Evolutionary conservation across 2,329 filamentous ascomycete genomes (phyloP), one percentile per base, ranked within the genome.

Genomic region (Botrytis tulipae): DNA sequence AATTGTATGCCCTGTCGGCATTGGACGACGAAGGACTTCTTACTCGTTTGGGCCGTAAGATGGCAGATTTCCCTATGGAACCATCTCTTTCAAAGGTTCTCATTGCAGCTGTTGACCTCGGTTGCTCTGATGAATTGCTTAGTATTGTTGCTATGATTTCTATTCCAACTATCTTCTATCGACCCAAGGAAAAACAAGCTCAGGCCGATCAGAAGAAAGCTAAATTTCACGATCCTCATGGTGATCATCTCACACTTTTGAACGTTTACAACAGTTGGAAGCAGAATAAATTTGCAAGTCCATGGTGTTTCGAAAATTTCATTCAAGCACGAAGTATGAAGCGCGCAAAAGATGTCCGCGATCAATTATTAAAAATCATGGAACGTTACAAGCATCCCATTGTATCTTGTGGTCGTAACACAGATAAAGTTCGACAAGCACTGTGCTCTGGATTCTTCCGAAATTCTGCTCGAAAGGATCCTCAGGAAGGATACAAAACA

Each of bases 251-350:
- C 20, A 99, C 96, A 0, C 87, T 98, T 0, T 89, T 99, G 61
- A 99, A 99, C 78, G 95, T 99, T 0, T 99, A 97, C 85, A 97
- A 98, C 80, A 91, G 89, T n/a, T 99, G 96, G 96, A 97, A 97
- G 82, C 87, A 91, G 62, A 92, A 90, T 76, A 91, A 91, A 10
- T 97, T 89, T 83, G 92, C 90, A 68, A 93, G 90, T 73, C 91
- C 95, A 0, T 99, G 96, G 96, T 98, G 96, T 81, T 95, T 94
- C 78, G 97, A 99, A 80, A 98, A 99, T 83, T 99, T 97, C 82
- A 96, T 99, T 81, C 95, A 98, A 81, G 94, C 94, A 7, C 90
- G 95, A 2, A 91, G 91, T 48, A 97, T 99, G 89, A 89, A 90
- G 74, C 91, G 95, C 18, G 95, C 94, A 16, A 93, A 95, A 82